Conservation (phyloP, 192 early-diverging fungal species). For the Geranomyces variabilis region DNA sequence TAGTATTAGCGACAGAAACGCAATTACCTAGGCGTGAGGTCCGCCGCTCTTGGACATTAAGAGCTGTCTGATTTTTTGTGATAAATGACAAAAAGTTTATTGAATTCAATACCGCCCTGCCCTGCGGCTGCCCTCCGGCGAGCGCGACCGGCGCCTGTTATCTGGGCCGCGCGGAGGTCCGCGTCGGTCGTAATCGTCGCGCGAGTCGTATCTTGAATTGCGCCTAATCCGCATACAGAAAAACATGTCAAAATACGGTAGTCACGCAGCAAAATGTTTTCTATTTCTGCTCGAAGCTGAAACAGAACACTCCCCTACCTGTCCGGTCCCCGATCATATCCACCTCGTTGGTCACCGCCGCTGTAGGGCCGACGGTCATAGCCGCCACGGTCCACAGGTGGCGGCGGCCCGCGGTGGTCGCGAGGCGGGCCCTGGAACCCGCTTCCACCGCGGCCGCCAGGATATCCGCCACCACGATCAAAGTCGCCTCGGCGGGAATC, state of each 20-base stretch:
- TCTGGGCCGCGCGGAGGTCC: neutral
- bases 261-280: too few relatives aligned
- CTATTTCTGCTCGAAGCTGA: too few relatives aligned
- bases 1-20: too few relatives aligned
- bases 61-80: too few relatives aligned
- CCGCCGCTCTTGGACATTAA: too few relatives aligned
- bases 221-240: neutral
- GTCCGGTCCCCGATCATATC: neutral
- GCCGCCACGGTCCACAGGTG: neutral
- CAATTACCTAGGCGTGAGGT: too few relatives aligned
- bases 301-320: neutral
- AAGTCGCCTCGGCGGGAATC: constrained; percentile 9
- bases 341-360: neutral
- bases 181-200: constrained; percentile 8
- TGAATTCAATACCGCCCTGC: too few relatives aligned
- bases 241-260: neutral
- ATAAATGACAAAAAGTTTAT: too few relatives aligned
- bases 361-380: constrained; percentile 2
- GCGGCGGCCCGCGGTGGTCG: neutral
- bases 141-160: constrained; percentile 4
- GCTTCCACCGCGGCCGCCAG: constrained; percentile 5
- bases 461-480: neutral
- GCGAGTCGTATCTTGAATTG: neutral
- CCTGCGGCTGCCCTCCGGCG: neutral
- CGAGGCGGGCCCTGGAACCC: constrained; percentile 12